Evolutionary conservation across 805 yeast genomes (phyloP), one percentile per base, ranked within the genome.

Genomic region (Yarrowia yakushimensis): DNA sequence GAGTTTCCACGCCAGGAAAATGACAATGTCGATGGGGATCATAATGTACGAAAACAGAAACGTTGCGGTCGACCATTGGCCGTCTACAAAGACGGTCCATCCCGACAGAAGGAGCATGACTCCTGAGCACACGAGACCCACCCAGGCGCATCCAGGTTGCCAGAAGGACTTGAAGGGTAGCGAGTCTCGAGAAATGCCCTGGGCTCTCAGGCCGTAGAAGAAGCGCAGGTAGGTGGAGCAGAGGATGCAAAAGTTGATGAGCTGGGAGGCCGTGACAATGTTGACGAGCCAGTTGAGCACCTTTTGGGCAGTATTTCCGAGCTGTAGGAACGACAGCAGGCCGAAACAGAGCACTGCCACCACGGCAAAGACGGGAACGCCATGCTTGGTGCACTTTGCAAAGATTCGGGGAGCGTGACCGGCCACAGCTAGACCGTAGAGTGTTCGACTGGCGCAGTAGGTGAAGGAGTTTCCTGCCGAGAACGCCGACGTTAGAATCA

Each of bases 391-490:
- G 69, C 93, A 86, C 65, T 74, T 77, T 12, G 82, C 75, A 67
- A 90, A 87, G 45, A 87, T 67, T 37, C 76, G 76, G 11, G 96
- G 96, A 1, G 94, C 93, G 65, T 82, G 81, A 0, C 93, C 91
- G 68, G 82, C 83, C 30, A 82, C 73, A 0, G 94, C 87, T 72
- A 88, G 76, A 2, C 90, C 90, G 71, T 85, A 85, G 22, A 89
- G 75, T 0, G 88, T 78, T 66, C 87, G 77, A 8, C 90, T 82
- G 0, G 93, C 85, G 65, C 90, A 85, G 70, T 83, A 88, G 34
- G 88, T 82, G 71, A 85, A 87, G 1, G 93, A 87, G 72, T 89
- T 89, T 60, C 96, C 96, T 1, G 96, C 91, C 34, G 91, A 85
- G 67, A 89, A 86, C 0, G 92, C 87, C 1, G 94, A 82, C 5